These are phyloP conservation scores for Heterobasidion occidentale DNA, from an alignment of 1,284 basidiomycete genomes.

Conservation along the genomic window DNA sequence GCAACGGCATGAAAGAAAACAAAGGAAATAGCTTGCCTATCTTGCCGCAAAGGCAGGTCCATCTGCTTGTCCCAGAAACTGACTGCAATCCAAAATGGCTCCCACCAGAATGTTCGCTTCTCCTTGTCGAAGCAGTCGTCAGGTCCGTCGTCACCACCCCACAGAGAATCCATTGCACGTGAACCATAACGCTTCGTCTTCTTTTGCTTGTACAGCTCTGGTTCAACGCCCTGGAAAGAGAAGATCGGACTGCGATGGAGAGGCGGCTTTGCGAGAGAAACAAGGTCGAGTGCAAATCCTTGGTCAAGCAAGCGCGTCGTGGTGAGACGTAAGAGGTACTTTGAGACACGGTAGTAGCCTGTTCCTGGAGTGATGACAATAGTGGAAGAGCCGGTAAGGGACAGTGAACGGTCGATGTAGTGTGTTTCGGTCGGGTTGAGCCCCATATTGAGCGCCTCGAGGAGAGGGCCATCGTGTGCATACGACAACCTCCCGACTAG, in stretches of 20 bases:
- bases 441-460: constrained; percentile 91
- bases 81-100: constrained; percentile 77
- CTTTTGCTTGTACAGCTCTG: constrained; percentile 32
- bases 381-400: constrained; percentile 83
- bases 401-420: constrained; percentile 93
- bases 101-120: constrained; percentile 72
- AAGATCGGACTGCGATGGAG: constrained; percentile 89
- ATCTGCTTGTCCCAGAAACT: constrained; percentile 82
- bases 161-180: constrained; percentile 67
- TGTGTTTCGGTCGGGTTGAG: constrained; percentile 93
- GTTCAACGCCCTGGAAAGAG: constrained; percentile 62
- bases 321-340: constrained; percentile 84
- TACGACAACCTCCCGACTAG: constrained; percentile 75
- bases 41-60: constrained; percentile 80
- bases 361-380: constrained; percentile 92
- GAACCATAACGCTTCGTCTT: constrained; percentile 36
- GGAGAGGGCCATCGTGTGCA: constrained; percentile 91
- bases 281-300: constrained; percentile 85
- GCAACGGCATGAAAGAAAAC: neutral
- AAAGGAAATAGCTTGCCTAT: constrained; percentile 43
- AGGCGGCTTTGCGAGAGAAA: constrained; percentile 89
- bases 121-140: constrained; percentile 26
- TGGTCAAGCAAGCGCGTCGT: constrained; percentile 96
- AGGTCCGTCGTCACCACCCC: constrained; percentile 61
- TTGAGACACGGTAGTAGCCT: constrained; percentile 90